Conservation (phyloP, 805 yeast species). For the Millerago galiae region DNA sequence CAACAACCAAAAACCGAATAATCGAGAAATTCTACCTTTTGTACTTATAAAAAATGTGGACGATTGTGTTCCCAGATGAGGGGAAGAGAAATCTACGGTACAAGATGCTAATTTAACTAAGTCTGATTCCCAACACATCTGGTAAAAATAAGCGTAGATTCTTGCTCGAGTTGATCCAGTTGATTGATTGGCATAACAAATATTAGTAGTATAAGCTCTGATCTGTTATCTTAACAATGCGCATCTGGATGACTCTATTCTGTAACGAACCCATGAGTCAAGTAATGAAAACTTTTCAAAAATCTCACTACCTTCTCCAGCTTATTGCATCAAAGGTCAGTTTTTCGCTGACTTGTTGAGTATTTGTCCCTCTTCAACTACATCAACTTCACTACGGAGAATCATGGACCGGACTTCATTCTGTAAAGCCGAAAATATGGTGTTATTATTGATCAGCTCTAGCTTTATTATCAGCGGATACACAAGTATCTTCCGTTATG, state of each 20-base stretch:
- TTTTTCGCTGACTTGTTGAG: conserved; percentile 1
- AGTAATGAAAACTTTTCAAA: neutral
- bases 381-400: neutral
- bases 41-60: neutral
- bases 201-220: too few species aligned
- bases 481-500: neutral
- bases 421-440: neutral
- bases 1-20: neutral
- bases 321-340: neutral
- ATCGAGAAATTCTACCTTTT: too few species aligned
- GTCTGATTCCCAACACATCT: too few species aligned
- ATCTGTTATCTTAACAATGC: too few species aligned
- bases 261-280: neutral
- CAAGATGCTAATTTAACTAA: too few species aligned
- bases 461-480: neutral
- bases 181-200: too few species aligned
- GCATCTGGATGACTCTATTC: too few species aligned
- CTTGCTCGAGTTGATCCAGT: too few species aligned
- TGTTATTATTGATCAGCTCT: neutral
- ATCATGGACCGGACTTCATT: neutral
- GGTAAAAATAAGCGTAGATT: too few species aligned
- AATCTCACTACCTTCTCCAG: neutral
- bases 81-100: neutral
- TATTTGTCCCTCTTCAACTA: conserved; percentile 6
- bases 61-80: neutral